Evolutionary conservation across 2,329 filamentous ascomycete species (phyloP), one percentile per base, ranked within the genome.

Genomic region (Didymella arachidicola): DNA sequence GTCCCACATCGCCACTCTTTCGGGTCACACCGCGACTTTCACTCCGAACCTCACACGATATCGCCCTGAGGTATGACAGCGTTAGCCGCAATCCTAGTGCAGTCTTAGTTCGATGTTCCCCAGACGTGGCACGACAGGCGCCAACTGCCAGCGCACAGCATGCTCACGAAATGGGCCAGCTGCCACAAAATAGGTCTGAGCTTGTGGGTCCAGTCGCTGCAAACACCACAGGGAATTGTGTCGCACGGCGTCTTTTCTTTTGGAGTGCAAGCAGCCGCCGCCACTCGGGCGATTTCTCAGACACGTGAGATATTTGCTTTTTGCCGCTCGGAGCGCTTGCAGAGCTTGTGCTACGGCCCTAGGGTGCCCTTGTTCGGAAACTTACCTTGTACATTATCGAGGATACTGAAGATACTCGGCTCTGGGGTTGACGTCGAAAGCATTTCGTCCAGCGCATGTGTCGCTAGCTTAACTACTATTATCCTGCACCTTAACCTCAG

Each of bases 61-160:
- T 57, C 36, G 53, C 22, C 38, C 62, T 57, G 52, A 61, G 44
- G 52, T 65, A 53, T 53, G 29, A 54, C 50, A 42, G 25, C 32
- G 22, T 42, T 54, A 59, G 56, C 46, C 34, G 32, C 64, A 61
- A 30, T 53, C 47, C 56, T 61, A 59, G 58, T 26, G 32, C 64
- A 60, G 41, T 50, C 41, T 57, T 61, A 60, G 61, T 62, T 63
- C 63, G 32, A 63, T 62, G 60, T 67, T 64, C 69, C 60, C 68
- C 67, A 67, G 66, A 69, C 60, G 62, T 66, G 52, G 58, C 64
- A 72, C 67, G 47, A 62, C 72, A 64, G 65, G 48, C 65, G 60
- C 66, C 66, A 63, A 57, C 53, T 63, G 63, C 63, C 64, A 69
- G 63, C 65, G 50, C 56, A 59, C 50, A 58, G 50, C 64, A 60